Percentiles rank a stretch among this genome's conserved stretches.
Conservation (phyloP, 148 eudicot species). For the Silene conica region DNA sequence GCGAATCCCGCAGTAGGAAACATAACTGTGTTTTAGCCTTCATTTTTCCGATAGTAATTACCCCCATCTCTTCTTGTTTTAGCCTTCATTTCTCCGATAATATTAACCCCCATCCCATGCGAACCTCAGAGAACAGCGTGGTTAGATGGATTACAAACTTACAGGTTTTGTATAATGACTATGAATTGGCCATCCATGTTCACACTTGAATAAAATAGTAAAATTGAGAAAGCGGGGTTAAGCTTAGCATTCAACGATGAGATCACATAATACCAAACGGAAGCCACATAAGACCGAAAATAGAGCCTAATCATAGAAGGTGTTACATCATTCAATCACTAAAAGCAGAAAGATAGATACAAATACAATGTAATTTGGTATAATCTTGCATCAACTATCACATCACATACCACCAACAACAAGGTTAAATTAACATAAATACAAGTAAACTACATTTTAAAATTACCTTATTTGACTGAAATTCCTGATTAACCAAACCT, state of each 20-base stretch:
- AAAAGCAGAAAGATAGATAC: not conserved
- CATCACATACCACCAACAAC: slow-evolving; percentile 15
- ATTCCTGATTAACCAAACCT: not conserved
- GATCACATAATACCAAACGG: slow-evolving; percentile 11
- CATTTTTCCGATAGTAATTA: too few relatives aligned
- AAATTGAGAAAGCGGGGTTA: not conserved
- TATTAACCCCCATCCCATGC: too few relatives aligned
- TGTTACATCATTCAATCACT: not conserved
- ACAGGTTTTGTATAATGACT: not conserved
- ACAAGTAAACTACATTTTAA: slow-evolving; percentile 8
- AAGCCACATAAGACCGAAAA: slow-evolving; percentile 3
- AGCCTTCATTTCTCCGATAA: too few relatives aligned
- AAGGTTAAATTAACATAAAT: not conserved
- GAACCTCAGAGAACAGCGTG: too few relatives aligned
- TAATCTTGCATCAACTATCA: slow-evolving; percentile 21
- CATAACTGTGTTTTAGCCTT: too few relatives aligned
- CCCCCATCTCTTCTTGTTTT: too few relatives aligned
- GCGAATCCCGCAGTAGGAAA: too few relatives aligned
- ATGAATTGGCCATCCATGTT: not conserved
- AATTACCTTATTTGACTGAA: slow-evolving; percentile 11
- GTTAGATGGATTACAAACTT: too few relatives aligned
- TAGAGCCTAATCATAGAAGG: not conserved
- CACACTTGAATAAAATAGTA: not conserved
- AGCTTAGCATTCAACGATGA: not conserved
- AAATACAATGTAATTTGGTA: slow-evolving; percentile 1